Conservation (phyloP, 1,284 basidiomycete genomes). For the Pseudozyma pruni region DNA sequence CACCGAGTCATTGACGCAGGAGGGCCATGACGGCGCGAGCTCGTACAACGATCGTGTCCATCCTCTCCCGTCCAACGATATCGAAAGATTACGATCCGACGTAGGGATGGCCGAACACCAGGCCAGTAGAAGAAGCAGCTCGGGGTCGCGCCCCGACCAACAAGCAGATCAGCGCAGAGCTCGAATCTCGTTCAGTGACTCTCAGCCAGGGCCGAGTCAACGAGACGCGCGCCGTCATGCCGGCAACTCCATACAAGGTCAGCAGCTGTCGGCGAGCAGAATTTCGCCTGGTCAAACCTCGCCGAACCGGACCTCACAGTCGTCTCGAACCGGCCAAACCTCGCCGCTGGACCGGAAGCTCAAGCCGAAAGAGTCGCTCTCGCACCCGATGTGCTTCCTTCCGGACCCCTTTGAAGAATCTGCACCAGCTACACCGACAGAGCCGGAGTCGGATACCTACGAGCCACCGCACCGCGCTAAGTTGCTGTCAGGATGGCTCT, state of each 20-base stretch:
- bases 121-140: not conserved
- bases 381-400: constrained; percentile 50
- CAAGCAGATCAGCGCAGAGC: not conserved
- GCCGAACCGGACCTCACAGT: not conserved
- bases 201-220: not conserved
- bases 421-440: constrained; percentile 34
- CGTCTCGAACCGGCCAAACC: constrained; percentile 7
- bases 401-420: constrained; percentile 53
- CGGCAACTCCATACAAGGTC: not conserved
- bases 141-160: not conserved
- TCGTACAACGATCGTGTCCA: not conserved
- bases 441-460: constrained; percentile 28
- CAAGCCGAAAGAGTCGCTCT: constrained; percentile 27
- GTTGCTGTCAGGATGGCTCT: constrained; percentile 32
- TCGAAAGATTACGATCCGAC: not conserved
- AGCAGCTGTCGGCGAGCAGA: not conserved
- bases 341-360: constrained; percentile 27
- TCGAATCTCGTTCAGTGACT: not conserved
- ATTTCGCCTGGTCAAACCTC: constrained; percentile 5
- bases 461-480: constrained; percentile 21
- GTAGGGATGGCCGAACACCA: not conserved
- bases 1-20: constrained; percentile 3
- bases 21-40: constrained; percentile 10
- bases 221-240: not conserved
- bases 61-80: not conserved